Conservation (phyloP, 1,139 yeast genomes). For the Insectozyma bohioensis region DNA sequence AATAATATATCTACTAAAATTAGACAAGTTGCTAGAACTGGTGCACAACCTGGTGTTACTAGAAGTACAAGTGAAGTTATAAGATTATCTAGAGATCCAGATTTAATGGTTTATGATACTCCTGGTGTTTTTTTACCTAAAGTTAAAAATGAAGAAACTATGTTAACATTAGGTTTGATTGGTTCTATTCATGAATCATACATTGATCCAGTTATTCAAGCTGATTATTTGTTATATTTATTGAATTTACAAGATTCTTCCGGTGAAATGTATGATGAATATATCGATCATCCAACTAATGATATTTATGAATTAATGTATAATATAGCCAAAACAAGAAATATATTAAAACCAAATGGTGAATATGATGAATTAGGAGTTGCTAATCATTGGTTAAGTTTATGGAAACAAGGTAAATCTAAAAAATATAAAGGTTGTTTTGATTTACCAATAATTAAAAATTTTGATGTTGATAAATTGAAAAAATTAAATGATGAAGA, state of each 20-base stretch:
- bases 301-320: slow-evolving; percentile 61
- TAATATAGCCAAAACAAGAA: slow-evolving; percentile 49
- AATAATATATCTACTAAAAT: slow-evolving; percentile 31
- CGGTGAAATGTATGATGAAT: slow-evolving; percentile 47
- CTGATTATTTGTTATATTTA: slow-evolving; percentile 77
- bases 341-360: slow-evolving; percentile 31
- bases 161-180: slow-evolving; percentile 72
- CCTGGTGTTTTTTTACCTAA: slow-evolving; percentile 91
- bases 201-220: slow-evolving; percentile 82
- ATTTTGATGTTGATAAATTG: slow-evolving; percentile 26
- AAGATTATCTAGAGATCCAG: slow-evolving; percentile 59
- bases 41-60: slow-evolving; percentile 91
- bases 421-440: slow-evolving; percentile 33
- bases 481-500: slow-evolving; percentile 28
- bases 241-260: slow-evolving; percentile 63
- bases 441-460: slow-evolving; percentile 37
- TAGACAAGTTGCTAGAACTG: slow-evolving; percentile 78
- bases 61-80: slow-evolving; percentile 77
- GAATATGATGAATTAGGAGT: slow-evolving; percentile 57
- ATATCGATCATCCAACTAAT: slow-evolving; percentile 68
- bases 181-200: slow-evolving; percentile 74
- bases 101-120: slow-evolving; percentile 77
- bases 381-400: slow-evolving; percentile 67
- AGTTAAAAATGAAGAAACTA: slow-evolving; percentile 62
- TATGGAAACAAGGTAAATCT: slow-evolving; percentile 62